phyloP scores from a whole-genome alignment of 108 stramenopile species.

The Discostella pseudostelligera region DNA sequence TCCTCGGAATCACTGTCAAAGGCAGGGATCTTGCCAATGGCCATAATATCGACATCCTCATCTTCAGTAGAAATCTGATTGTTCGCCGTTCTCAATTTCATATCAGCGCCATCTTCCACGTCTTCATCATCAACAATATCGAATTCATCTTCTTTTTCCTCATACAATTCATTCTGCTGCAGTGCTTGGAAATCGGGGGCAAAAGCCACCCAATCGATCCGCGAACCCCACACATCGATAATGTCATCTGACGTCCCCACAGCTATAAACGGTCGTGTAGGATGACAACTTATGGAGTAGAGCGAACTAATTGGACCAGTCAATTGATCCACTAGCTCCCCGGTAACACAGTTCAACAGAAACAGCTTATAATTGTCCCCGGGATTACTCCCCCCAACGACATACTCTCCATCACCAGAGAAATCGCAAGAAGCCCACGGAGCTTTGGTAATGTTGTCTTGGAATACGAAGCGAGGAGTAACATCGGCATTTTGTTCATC shows the following conservation, averaged over 20 bases:
- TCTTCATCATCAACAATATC: constrained; percentile 53
- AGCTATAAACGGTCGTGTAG: constrained; percentile 78
- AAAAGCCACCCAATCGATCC: constrained; percentile 79
- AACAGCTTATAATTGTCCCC: constrained; percentile 61
- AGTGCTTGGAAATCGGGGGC: constrained; percentile 86
- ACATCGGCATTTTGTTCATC: constrained; percentile 11
- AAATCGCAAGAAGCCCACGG: constrained; percentile 73
- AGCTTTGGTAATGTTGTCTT: constrained; percentile 67
- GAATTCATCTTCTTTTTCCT: constrained; percentile 78
- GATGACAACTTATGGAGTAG: constrained; percentile 74
- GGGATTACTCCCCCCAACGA: constrained; percentile 58
- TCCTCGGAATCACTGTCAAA: constrained; percentile 78
- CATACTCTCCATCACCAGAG: constrained; percentile 76
- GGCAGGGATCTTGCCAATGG: constrained; percentile 54
- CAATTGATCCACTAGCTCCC: constrained; percentile 73
- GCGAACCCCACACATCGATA: constrained; percentile 77
- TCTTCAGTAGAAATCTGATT: constrained; percentile 19
- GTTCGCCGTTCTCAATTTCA: not conserved
- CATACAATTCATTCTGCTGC: constrained; percentile 72
- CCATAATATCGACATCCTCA: constrained; percentile 64
- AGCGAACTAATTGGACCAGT: constrained; percentile 62
- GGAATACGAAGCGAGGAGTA: constrained; percentile 60
- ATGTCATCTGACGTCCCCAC: constrained; percentile 78
- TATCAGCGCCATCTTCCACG: constrained; percentile 18
- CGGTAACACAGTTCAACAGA: constrained; percentile 76